phyloP scores from a whole-genome alignment of 2,329 filamentous ascomycete species.

The Talaromyces sp. region DNA sequence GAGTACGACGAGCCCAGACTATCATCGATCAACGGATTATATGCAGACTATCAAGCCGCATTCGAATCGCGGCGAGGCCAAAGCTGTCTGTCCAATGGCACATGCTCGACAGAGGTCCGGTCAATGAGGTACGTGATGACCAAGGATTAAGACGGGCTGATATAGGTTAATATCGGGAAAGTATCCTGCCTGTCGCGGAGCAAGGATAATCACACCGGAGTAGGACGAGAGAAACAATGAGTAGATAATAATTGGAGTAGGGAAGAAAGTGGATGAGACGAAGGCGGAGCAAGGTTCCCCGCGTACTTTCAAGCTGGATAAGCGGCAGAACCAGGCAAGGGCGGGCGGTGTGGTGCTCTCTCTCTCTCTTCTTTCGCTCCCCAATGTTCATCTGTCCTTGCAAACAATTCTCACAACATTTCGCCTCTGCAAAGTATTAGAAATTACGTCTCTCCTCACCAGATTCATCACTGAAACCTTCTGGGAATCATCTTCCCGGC shows the following conservation, averaged over 20 bases:
- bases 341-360: neutral
- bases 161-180: neutral
- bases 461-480: neutral
- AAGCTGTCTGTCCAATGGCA: neutral
- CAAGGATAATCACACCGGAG: neutral
- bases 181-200: neutral
- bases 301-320: neutral
- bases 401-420: neutral
- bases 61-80: constrained; percentile 3
- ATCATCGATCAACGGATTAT: neutral
- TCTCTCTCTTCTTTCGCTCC: neutral
- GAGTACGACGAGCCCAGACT: neutral
- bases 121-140: neutral
- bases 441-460: neutral
- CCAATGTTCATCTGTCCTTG: neutral
- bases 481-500: constrained; percentile 4
- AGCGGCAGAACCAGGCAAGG: neutral
- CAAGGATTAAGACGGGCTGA: neutral
- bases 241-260: neutral
- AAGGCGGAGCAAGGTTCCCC: constrained; percentile 1
- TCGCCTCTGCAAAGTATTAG: neutral
- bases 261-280: neutral
- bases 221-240: neutral
- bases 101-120: neutral
- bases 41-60: neutral